Evolutionary conservation across 1,284 basidiomycete species (phyloP).

Genomic region (Heimioporus retisporus): DNA sequence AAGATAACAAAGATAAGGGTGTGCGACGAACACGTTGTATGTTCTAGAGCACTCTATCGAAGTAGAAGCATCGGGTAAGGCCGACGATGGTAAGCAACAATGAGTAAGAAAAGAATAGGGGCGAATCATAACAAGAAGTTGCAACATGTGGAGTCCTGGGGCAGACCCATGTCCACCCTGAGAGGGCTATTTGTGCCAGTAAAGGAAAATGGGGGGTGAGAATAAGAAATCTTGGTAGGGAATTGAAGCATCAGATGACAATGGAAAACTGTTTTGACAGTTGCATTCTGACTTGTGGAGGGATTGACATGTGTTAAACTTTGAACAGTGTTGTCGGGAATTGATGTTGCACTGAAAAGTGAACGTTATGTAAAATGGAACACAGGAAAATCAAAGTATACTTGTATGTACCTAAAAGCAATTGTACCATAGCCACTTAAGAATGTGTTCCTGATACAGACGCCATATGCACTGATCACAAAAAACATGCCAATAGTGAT

Average conservation of each 20-base stretch:
- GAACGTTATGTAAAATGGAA: constrained; percentile 13
- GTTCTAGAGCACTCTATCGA: too few species aligned
- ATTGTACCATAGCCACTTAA: constrained; percentile 84
- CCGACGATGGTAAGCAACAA: too few species aligned
- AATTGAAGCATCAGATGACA: constrained; percentile 78
- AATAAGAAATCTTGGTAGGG: constrained; percentile 94
- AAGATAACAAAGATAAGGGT: too few species aligned
- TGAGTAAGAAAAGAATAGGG: too few species aligned
- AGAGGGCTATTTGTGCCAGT: constrained; percentile 88
- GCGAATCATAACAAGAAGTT: too few species aligned
- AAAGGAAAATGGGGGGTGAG: constrained; percentile 64
- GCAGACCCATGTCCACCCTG: constrained; percentile 81
- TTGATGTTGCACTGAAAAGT: constrained; percentile 74
- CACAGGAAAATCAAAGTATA: not conserved
- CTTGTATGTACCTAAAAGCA: constrained; percentile 74
- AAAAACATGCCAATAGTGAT: constrained; percentile 83
- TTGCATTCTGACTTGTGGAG: constrained; percentile 73
- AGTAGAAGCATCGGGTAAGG: too few species aligned
- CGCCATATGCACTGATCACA: constrained; percentile 78
- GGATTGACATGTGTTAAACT: constrained; percentile 86
- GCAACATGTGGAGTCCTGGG: constrained; percentile 89
- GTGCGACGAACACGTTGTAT: too few species aligned
- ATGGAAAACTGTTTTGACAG: constrained; percentile 78
- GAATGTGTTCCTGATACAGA: constrained; percentile 95
- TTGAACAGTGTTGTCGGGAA: constrained; percentile 90